phyloP scores from a whole-genome alignment of 805 yeast genomes.

The Candida pseudofarinosa region DNA sequence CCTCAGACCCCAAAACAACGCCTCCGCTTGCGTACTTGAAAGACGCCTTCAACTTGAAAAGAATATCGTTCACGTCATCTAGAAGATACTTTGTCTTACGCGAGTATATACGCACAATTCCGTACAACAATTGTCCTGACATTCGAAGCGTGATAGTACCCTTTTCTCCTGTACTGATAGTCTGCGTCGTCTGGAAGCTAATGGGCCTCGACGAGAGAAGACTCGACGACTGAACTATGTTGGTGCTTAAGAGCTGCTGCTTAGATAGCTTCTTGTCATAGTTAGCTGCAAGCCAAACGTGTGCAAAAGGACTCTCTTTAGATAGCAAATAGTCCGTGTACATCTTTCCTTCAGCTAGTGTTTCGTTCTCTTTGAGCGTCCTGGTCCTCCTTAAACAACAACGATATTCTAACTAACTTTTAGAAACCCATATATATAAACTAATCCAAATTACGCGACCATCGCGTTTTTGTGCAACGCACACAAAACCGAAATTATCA shows the following conservation, averaged over 20 bases:
- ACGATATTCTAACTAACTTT: background rate
- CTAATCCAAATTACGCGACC: background rate
- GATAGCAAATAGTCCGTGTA: constrained; percentile 49
- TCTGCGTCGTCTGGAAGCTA: constrained; percentile 20
- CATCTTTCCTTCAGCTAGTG: constrained; percentile 4
- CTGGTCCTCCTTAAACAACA: background rate
- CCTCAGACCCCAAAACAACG: constrained; percentile 13
- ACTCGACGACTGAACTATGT: constrained; percentile 52
- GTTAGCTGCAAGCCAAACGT: constrained; percentile 91
- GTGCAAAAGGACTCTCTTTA: constrained; percentile 80
- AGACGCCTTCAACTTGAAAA: constrained; percentile 65
- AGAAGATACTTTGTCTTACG: constrained; percentile 77
- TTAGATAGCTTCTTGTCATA: constrained; percentile 74
- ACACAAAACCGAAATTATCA: background rate
- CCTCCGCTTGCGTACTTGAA: constrained; percentile 44
- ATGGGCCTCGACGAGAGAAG: constrained; percentile 55
- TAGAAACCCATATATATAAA: background rate
- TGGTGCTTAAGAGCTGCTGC: constrained; percentile 66
- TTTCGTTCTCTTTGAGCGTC: background rate
- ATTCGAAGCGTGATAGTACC: constrained; percentile 67
- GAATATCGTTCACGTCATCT: constrained; percentile 78
- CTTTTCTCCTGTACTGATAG: constrained; percentile 7
- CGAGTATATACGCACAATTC: constrained; percentile 83
- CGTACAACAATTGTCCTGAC: constrained; percentile 82
- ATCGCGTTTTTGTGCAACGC: constrained; percentile 4